Evolutionary conservation across 192 early-diverging fungal species (phyloP), one percentile per base, ranked within the genome.

Genomic region (Coemansia sp.): DNA sequence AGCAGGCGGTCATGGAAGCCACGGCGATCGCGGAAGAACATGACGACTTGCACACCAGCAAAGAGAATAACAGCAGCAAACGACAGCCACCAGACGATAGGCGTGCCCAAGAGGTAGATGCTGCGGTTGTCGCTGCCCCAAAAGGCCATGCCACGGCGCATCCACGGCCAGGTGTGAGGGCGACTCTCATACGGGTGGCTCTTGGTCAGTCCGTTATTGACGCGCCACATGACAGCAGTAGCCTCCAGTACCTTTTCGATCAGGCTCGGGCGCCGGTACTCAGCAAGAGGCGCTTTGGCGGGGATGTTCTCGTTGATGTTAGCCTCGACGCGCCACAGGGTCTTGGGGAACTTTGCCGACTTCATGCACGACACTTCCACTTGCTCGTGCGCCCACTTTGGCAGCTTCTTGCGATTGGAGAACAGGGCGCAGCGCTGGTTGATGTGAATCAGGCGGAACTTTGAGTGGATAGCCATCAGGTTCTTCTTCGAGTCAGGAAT

Each of bases 51-150:
- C 42, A 92, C 71, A n/a, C 67, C 69, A 18, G 74, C 76, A 80
- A 88, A 98, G 26, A 79, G 18, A 5, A 62, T 61, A n/a, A 96
- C 69, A 9, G 91, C 66, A 0, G 77, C 69, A 24, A 87, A 83
- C 6, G 88, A 84, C 53, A 88, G 35, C 92, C 90, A 93, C 86
- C 92, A 99, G 18, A 91, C 71, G 23, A 93, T 51, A 9, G 94
- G 94, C 59, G 97, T 97, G 23, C 96, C 96, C 2, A 97, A 61
- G n/a, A 97, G 83, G 74, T 96, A 95, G 68, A 99, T 92, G 59
- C 89, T 83, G 68, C 86, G 82, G 33, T 87, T 73, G 24, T 80
- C 69, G 18, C 84, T 85, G 53, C 89, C 90, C 86, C 87, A 94
- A 82, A 95, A 98, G 6, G 88, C 90, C 65, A 99, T 95, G 24